Percentiles rank a stretch among this genome's conserved stretches.
These are phyloP conservation scores for Leccinum fibrillosum DNA, from an alignment of 768 basidiomycete genomes.

Conservation along the genomic window DNA sequence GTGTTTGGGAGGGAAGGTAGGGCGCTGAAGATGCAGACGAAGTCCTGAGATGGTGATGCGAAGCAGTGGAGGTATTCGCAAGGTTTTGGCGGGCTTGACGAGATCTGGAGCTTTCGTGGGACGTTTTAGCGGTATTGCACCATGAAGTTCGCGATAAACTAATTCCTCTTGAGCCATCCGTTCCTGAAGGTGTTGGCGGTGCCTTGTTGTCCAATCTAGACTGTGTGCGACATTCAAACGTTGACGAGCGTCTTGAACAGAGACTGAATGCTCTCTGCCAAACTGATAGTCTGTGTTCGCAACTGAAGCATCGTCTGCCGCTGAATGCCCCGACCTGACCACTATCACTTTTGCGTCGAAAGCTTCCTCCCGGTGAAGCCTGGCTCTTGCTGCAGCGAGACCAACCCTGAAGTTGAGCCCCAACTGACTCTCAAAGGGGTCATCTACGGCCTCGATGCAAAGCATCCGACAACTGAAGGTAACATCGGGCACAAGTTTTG, in stretches of 20 bases:
- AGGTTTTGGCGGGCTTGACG: conserved; percentile 36
- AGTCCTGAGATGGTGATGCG: conserved; percentile 62
- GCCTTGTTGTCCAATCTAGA: conserved; percentile 66
- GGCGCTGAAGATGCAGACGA: conserved; percentile 50
- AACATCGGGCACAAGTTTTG: conserved; percentile 69
- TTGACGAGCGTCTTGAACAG: conserved; percentile 66
- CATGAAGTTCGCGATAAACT: conserved; percentile 44
- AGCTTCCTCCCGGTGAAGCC: conserved; percentile 74
- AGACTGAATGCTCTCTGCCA: conserved; percentile 58
- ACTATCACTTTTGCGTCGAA: conserved; percentile 77
- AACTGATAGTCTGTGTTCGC: conserved; percentile 63
- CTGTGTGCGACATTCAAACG: conserved; percentile 69
- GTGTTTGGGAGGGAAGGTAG: conserved; percentile 53
- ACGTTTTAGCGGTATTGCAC: conserved; percentile 30
- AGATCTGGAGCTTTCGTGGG: conserved; percentile 40
- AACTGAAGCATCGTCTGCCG: conserved; percentile 32
- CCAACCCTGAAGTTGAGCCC: conserved; percentile 75
- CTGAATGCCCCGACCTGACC: conserved; percentile 36
- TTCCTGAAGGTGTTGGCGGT: conserved; percentile 44
- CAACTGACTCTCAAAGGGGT: conserved; percentile 75
- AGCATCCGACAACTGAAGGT: conserved; percentile 56
- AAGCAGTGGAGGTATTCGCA: conserved; percentile 61
- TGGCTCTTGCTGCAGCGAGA: conserved; percentile 61
- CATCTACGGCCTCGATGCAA: conserved; percentile 78
- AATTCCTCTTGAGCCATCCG: conserved; percentile 47